These are phyloP conservation scores for Kodamaea fungicola DNA, from an alignment of 1,139 yeast species.

Conservation along the genomic window DNA sequence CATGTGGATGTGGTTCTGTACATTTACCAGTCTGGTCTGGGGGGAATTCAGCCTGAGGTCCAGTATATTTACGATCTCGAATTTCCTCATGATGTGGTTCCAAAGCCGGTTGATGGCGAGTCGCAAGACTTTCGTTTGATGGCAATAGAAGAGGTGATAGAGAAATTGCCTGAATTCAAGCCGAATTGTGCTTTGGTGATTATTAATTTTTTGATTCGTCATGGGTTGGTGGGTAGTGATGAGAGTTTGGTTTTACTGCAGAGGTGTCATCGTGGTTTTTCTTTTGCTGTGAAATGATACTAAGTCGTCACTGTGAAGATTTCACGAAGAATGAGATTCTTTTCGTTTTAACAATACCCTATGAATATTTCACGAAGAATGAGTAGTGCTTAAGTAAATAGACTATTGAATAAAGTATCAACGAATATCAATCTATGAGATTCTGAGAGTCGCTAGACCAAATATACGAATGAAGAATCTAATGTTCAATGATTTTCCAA, in stretches of 20 bases:
- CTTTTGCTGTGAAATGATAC: slow-evolving; percentile 61
- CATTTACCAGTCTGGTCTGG: slow-evolving; percentile 48
- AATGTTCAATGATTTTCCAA: too few relatives aligned
- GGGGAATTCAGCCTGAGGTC: slow-evolving; percentile 82
- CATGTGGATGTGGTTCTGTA: slow-evolving; percentile 72
- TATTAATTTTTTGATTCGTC: slow-evolving; percentile 81
- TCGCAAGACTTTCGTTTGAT: slow-evolving; percentile 69
- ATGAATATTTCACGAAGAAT: too few relatives aligned
- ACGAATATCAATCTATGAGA: too few relatives aligned
- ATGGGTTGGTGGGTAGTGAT: slow-evolving; percentile 62
- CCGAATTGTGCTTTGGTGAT: slow-evolving; percentile 84
- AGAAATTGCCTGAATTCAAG: slow-evolving; percentile 66
- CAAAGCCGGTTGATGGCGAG: slow-evolving; percentile 82
- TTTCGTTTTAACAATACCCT: too few relatives aligned
- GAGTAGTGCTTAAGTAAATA: too few relatives aligned
- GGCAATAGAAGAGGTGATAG: slow-evolving; percentile 54
- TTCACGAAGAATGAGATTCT: too few relatives aligned
- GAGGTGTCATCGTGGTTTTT: slow-evolving; percentile 65
- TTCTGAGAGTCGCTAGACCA: too few relatives aligned
- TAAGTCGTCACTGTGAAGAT: too few relatives aligned
- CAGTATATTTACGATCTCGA: slow-evolving; percentile 74
- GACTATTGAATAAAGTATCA: too few relatives aligned
- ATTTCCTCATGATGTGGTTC: slow-evolving; percentile 50
- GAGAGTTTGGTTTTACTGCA: slow-evolving; percentile 55
- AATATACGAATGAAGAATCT: too few relatives aligned